Conservation (phyloP, 202 grass and related monocot species). For the Cymbopogon flexuosus region DNA sequence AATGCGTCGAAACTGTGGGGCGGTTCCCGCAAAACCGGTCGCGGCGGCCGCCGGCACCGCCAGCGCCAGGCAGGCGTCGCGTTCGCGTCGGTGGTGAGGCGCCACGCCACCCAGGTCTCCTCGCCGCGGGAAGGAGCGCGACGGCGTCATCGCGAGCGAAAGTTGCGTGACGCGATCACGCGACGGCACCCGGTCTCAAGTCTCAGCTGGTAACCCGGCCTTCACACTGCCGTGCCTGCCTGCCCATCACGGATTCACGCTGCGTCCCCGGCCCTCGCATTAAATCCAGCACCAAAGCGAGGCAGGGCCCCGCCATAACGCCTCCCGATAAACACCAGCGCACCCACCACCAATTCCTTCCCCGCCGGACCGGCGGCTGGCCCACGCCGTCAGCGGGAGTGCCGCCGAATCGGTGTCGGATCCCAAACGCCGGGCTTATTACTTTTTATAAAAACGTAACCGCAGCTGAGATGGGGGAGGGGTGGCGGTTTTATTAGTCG, state of each 20-base stretch:
- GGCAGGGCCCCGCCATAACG: slow-evolving; percentile 16
- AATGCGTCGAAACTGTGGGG: background rate
- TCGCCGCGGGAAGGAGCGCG: background rate
- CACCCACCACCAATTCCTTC: slow-evolving; percentile 26
- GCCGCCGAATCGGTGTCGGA: slow-evolving; percentile 41
- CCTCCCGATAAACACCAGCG: slow-evolving; percentile 19
- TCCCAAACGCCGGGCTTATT: slow-evolving; percentile 12
- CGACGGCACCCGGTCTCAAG: background rate
- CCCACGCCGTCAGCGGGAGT: slow-evolving; percentile 39
- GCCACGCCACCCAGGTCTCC: background rate
- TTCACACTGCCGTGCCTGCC: background rate
- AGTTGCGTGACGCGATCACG: slow-evolving; percentile 29
- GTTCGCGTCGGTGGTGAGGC: slow-evolving; percentile 45
- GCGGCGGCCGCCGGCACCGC: slow-evolving; percentile 33
- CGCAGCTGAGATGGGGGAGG: background rate
- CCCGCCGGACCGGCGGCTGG: background rate
- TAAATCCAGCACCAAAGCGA: slow-evolving; percentile 23
- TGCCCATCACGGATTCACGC: slow-evolving; percentile 10
- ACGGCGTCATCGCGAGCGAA: background rate
- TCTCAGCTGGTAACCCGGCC: background rate
- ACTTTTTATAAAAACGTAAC: slow-evolving; percentile 12
- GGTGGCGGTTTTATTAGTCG: slow-evolving; percentile 35
- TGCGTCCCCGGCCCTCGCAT: background rate
- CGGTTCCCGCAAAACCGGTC: background rate
- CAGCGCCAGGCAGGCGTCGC: slow-evolving; percentile 32